A percentile compares a stretch with the other conserved stretches of the same genome.
These are phyloP conservation scores for Phaeosphaeriaceae sp. DNA, from an alignment of 2,329 filamentous ascomycete species.

Conservation along the genomic window DNA sequence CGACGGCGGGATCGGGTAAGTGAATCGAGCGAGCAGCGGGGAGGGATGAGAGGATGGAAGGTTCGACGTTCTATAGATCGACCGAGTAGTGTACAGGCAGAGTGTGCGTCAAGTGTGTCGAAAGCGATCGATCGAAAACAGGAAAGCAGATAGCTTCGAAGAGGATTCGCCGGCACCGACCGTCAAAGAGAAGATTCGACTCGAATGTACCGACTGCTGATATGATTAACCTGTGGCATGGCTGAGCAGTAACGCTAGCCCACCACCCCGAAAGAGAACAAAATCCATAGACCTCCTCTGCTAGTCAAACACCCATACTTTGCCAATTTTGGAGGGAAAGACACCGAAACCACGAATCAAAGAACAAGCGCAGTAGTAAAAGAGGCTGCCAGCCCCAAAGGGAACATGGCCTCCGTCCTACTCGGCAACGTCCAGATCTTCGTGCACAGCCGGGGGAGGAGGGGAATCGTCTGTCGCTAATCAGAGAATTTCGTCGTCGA, in stretches of 20 bases:
- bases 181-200: conserved; percentile 41
- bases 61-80: conserved; percentile 44
- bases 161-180: conserved; percentile 45
- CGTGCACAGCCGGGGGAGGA: conserved; percentile 73
- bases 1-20: conserved; percentile 9
- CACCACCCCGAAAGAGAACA: conserved; percentile 32
- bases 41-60: conserved; percentile 22
- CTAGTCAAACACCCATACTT: conserved; percentile 32
- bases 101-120: conserved; percentile 39
- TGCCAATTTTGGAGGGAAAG: conserved; percentile 27
- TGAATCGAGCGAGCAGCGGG: conserved; percentile 11
- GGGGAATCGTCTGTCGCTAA: conserved; percentile 71
- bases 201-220: conserved; percentile 41
- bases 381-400: conserved; percentile 15
- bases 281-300: conserved; percentile 31
- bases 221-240: conserved; percentile 44
- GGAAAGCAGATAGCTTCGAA: conserved; percentile 41
- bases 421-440: conserved; percentile 96
- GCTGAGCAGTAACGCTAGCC: conserved; percentile 29
- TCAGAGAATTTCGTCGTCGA: conserved; percentile 31
- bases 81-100: conserved; percentile 48
- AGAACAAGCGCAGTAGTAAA: conserved; percentile 17
- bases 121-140: conserved; percentile 41
- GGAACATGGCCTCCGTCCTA: conserved; percentile 40
- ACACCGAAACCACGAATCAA: conserved; percentile 24